Conservation (phyloP, 1,139 yeast genomes). For the Pichia sp. region DNA sequence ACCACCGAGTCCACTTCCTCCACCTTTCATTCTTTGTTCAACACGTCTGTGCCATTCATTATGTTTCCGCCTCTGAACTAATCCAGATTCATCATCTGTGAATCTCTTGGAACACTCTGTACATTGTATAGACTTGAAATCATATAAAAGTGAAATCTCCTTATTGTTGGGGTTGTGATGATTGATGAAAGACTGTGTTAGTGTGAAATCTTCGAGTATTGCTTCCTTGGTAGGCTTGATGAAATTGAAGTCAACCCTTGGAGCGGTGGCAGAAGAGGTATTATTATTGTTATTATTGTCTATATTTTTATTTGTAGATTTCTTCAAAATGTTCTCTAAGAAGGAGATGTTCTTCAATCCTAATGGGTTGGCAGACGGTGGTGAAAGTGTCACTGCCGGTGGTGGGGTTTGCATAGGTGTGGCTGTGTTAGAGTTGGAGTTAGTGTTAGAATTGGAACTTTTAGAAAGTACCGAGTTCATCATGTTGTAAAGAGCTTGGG, state of each 20-base stretch:
- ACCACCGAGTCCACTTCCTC: constrained; percentile 28
- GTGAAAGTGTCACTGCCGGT: constrained; percentile 19
- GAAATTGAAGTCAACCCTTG: constrained; percentile 14
- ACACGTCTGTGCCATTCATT: constrained; percentile 96
- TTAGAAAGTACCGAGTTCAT: constrained; percentile 15
- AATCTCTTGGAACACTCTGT: constrained; percentile 88
- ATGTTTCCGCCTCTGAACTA: constrained; percentile 50
- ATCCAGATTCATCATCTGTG: constrained; percentile 53
- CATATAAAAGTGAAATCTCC: constrained; percentile 40
- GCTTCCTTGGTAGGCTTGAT: constrained; percentile 17
- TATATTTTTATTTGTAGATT: constrained; percentile 8
- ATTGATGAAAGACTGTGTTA: constrained; percentile 34
- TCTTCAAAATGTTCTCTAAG: constrained; percentile 20
- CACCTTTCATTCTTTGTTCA: constrained; percentile 64
- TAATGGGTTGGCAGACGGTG: constrained; percentile 14
- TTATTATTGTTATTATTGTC: background rate
- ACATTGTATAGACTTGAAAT: constrained; percentile 70
- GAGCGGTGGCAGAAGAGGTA: background rate
- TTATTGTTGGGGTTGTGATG: constrained; percentile 29
- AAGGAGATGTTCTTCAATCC: constrained; percentile 21
- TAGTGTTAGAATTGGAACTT: background rate
- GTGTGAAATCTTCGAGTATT: constrained; percentile 18
- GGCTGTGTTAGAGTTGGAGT: background rate
- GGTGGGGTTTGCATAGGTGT: constrained; percentile 13
- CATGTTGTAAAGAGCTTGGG: constrained; percentile 18